Conservation (phyloP, 345 rosid species). For the Turritis glabra region DNA sequence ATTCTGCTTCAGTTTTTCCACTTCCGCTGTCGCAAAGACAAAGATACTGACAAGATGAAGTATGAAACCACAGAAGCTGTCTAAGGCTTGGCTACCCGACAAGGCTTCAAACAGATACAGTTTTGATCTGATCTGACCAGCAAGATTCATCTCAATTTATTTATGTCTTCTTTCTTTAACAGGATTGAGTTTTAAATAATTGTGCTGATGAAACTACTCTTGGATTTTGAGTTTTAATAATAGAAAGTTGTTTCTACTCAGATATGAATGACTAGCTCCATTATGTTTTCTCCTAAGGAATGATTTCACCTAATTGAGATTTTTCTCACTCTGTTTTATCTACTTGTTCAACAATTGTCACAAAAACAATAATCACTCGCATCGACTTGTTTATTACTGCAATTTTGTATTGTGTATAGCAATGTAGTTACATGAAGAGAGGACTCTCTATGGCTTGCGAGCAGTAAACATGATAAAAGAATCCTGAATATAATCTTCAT, state of each 20-base stretch:
- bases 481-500: slow-evolving; percentile 56
- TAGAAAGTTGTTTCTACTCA: background rate
- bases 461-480: slow-evolving; percentile 91
- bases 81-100: slow-evolving; percentile 20
- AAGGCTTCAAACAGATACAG: slow-evolving; percentile 21
- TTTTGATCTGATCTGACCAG: slow-evolving; percentile 25
- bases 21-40: slow-evolving; percentile 45
- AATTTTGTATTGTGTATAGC: background rate
- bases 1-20: slow-evolving; percentile 70
- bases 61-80: slow-evolving; percentile 29
- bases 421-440: slow-evolving; percentile 3
- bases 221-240: slow-evolving; percentile 22
- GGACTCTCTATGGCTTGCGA: slow-evolving; percentile 65
- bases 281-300: background rate
- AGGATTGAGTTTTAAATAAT: background rate
- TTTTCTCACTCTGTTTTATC: background rate
- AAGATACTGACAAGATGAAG: slow-evolving; percentile 28
- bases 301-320: background rate
- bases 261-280: background rate
- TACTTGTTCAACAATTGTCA: background rate
- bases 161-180: background rate
- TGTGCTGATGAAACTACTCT: slow-evolving; percentile 9
- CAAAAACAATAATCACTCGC: background rate
- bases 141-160: slow-evolving; percentile 14
- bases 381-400: slow-evolving; percentile 5